Evolutionary conservation across 768 basidiomycete genomes (phyloP), one percentile per base, ranked within the genome.

Genomic region (Lyophyllum atratum): DNA sequence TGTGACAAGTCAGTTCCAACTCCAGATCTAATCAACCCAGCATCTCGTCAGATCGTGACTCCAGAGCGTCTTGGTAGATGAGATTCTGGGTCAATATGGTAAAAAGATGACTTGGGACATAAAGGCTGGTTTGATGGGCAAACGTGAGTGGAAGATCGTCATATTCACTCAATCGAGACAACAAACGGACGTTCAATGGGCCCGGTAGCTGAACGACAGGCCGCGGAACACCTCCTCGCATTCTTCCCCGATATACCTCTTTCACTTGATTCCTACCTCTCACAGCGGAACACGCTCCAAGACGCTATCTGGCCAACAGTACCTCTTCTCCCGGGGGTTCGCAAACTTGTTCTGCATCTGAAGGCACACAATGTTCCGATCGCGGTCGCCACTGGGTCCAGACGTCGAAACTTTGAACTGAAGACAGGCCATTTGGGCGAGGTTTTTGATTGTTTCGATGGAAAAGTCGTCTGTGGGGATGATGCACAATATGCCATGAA

Each of bases 51-150:
- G 8, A 46, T 37, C 37, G 29, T 31, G 15, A 59, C 40, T 48
- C 24, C 21, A 54, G 47, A 43, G 26, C 29, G 21, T 26, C 17
- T 58, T 45, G 19, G 39, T 52, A 89, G 91, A 93, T 73, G 79
- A 84, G 25, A 86, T 93, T 49, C 82, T 95, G 19, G 83, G 77
- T 17, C 78, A 76, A 11, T 86, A 88, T 64, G 91, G 90, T 25
- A 86, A 85, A 59, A 73, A 82, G 59, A 90, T 94, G 87, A 90
- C 89, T 3, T 93, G 91, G 91, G 87, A 90, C 55, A 91, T 93
- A 55, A 93, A 93, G 67, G 86, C 89, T n/a, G 89, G 87, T 0
- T 82, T 89, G 55, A 94, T 93, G 92, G 92, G 92, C 53, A 90
- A 89, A 77, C 83, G 92, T 91, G 53, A 62, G 76, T 52, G 37